A percentile compares a stretch with the other conserved stretches of the same genome.
phyloP scores from a whole-genome alignment of 495 filamentous ascomycete genomes.

The Astrothelium macrocarpum region DNA sequence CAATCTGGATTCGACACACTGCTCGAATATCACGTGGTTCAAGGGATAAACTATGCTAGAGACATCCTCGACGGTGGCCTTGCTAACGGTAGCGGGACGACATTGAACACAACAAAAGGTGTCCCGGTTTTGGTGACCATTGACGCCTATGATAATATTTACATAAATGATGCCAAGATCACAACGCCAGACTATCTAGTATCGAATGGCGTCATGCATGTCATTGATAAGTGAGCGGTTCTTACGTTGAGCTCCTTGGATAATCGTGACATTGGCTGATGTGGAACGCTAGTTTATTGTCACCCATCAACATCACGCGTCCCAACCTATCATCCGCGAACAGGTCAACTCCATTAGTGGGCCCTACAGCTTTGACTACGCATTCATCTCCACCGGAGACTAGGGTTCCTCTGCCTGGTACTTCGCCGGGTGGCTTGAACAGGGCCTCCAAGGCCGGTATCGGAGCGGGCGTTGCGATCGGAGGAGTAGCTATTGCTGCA shows the following conservation, averaged over 20 bases:
- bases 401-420: too few species aligned
- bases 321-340: neutral
- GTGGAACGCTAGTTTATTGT: neutral
- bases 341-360: neutral
- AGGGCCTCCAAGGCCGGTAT: neutral
- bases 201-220: slow-evolving; percentile 5
- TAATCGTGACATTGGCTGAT: neutral
- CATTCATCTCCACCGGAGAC: neutral
- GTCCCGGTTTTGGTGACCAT: neutral
- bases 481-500: neutral
- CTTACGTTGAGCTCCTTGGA: neutral
- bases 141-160: neutral
- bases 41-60: neutral
- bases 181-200: neutral
- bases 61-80: neutral
- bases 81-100: too few species aligned
- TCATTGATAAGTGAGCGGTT: neutral
- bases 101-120: neutral
- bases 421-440: neutral
- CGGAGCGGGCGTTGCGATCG: neutral
- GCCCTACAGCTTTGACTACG: neutral
- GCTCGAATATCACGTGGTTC: neutral
- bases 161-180: slow-evolving; percentile 3
- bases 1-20: neutral
- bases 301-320: neutral